Conservation (phyloP, 345 rosid genomes). For the Salix koriyanagi region DNA sequence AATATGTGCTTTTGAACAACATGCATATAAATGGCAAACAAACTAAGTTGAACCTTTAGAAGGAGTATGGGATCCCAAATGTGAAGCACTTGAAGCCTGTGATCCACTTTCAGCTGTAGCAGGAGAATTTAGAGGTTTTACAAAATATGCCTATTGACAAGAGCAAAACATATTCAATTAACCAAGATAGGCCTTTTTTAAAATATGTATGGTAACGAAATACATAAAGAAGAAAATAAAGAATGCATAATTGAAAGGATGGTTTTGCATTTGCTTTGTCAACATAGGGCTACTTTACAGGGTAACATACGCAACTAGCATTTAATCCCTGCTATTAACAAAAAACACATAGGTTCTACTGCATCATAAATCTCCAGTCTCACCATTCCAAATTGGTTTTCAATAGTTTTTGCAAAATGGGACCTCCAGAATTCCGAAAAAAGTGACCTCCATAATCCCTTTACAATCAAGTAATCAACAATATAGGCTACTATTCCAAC, state of each 20-base stretch:
- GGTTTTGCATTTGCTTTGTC: background rate
- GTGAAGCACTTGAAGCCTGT: conserved; percentile 42
- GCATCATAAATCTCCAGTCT: background rate
- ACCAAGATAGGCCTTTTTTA: background rate
- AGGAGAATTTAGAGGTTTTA: conserved; percentile 49
- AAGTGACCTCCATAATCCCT: background rate
- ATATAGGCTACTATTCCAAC: background rate
- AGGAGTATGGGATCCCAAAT: conserved; percentile 50
- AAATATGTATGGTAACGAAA: background rate
- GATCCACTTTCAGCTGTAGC: conserved; percentile 48
- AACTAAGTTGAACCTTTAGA: conserved; percentile 49
- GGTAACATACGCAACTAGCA: background rate
- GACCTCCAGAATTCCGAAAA: background rate
- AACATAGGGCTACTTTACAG: background rate
- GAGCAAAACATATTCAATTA: conserved; percentile 5
- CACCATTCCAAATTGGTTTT: background rate
- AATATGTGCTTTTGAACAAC: background rate
- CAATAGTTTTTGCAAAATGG: background rate
- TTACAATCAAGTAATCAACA: background rate
- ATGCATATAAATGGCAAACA: background rate
- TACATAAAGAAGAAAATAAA: background rate
- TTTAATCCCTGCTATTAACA: background rate
- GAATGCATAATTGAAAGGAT: background rate
- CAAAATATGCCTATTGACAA: conserved; percentile 53
- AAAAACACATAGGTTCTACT: background rate